Conservation (phyloP, 495 filamentous ascomycete species). For the Aspergillus kassunensis region DNA sequence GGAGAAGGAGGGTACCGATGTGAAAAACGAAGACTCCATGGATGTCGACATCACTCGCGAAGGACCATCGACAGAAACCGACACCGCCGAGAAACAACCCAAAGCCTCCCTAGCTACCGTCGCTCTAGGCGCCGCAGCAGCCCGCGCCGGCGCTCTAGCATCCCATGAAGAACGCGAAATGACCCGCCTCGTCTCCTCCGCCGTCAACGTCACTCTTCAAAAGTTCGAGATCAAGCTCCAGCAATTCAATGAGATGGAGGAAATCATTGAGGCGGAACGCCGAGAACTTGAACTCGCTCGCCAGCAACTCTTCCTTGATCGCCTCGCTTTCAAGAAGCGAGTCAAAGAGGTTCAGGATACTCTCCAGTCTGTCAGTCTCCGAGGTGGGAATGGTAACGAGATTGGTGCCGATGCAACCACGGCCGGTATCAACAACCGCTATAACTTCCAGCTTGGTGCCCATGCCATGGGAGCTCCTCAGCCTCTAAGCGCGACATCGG, state of each 20-base stretch:
- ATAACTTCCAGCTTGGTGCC: constrained; percentile 56
- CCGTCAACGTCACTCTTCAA: constrained; percentile 78
- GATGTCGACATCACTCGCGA: constrained; percentile 52
- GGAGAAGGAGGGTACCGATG: constrained; percentile 49
- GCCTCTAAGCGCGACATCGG: constrained; percentile 60
- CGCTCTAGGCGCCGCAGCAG: constrained; percentile 78
- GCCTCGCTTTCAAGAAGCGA: constrained; percentile 82
- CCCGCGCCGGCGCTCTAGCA: constrained; percentile 78
- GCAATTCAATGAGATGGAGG: constrained; percentile 95
- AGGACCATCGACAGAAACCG: constrained; percentile 24
- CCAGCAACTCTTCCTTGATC: constrained; percentile 89
- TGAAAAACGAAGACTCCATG: constrained; percentile 66
- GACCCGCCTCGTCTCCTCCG: constrained; percentile 80
- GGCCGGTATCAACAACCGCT: constrained; percentile 48
- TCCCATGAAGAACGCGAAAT: constrained; percentile 96
- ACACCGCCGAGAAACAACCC: constrained; percentile 23
- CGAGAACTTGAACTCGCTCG: constrained; percentile 86
- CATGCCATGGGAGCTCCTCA: constrained; percentile 47
- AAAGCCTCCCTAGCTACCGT: constrained; percentile 63
- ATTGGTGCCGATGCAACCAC: constrained; percentile 46
- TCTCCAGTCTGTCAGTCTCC: constrained; percentile 57
- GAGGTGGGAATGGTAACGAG: constrained; percentile 54
- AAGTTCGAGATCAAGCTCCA: constrained; percentile 81
- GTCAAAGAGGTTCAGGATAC: constrained; percentile 77
- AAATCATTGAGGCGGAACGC: constrained; percentile 83